A percentile compares a stretch with the other conserved stretches of the same genome.
phyloP scores from a whole-genome alignment of 805 yeast genomes.

The Wickerhamiella kazuoi region DNA sequence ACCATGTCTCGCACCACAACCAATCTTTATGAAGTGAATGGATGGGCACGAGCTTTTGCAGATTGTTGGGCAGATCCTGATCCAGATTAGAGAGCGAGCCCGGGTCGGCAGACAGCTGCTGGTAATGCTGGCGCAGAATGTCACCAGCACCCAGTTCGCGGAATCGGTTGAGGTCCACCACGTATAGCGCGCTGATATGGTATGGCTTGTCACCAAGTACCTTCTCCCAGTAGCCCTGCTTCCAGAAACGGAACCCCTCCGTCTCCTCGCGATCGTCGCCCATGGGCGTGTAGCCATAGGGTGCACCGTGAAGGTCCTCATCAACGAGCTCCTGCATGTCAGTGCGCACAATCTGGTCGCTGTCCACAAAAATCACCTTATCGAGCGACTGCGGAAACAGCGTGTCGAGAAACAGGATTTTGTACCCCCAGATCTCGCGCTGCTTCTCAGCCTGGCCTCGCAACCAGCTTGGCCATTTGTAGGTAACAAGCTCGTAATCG shows the following conservation, averaged over 20 bases:
- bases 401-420: constrained; percentile 71
- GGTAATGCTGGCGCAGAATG: constrained; percentile 65
- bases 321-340: constrained; percentile 54
- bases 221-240: constrained; percentile 74
- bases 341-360: constrained; percentile 64
- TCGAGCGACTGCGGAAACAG: constrained; percentile 64
- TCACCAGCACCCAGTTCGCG: constrained; percentile 63
- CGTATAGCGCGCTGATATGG: constrained; percentile 72
- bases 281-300: constrained; percentile 81
- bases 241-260: constrained; percentile 86
- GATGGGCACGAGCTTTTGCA: constrained; percentile 53
- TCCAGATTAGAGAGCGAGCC: constrained; percentile 66
- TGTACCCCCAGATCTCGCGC: constrained; percentile 75
- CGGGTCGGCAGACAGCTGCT: constrained; percentile 61
- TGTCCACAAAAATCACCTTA: constrained; percentile 70
- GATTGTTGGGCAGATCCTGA: constrained; percentile 83
- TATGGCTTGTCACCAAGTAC: constrained; percentile 43
- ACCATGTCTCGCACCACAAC: constrained; percentile 94
- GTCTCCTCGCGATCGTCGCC: constrained; percentile 60
- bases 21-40: constrained; percentile 63
- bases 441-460: constrained; percentile 61
- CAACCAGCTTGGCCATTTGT: constrained; percentile 88
- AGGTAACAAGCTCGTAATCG: constrained; percentile 60
- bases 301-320: constrained; percentile 57
- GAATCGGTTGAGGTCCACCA: constrained; percentile 56